phyloP scores from a whole-genome alignment of 306 rosid species.

The Geum urbanum region DNA sequence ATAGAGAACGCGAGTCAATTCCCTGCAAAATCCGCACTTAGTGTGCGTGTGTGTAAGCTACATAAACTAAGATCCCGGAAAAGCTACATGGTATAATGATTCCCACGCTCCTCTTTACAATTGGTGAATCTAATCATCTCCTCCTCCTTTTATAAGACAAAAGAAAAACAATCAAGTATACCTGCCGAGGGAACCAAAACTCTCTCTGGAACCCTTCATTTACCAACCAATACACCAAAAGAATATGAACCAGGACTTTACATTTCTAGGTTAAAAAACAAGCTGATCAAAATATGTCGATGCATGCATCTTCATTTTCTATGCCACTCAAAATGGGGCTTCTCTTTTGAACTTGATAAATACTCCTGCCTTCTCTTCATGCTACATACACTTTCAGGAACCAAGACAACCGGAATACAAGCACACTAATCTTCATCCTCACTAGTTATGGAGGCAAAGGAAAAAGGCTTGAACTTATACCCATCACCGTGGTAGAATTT shows the following conservation, averaged over 20 bases:
- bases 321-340: conserved; percentile 28
- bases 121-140: conserved; percentile 16
- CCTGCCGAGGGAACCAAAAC: conserved; percentile 15
- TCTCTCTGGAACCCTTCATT: conserved; percentile 28
- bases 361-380: conserved; percentile 3
- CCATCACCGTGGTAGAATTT: conserved; percentile 97
- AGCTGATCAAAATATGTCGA: conserved; percentile 29
- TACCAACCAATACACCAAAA: conserved; percentile 30
- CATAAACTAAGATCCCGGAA: conserved; percentile 29
- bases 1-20: not conserved
- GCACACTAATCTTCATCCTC: conserved; percentile 80
- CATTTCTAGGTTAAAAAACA: conserved; percentile 38
- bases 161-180: conserved; percentile 6
- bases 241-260: conserved; percentile 41
- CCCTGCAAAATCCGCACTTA: conserved; percentile 7
- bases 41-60: conserved; percentile 15
- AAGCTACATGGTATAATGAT: conserved; percentile 26
- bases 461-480: conserved; percentile 88
- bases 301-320: conserved; percentile 11
- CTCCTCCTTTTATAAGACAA: not conserved
- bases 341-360: conserved; percentile 13
- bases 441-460: conserved; percentile 55
- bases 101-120: conserved; percentile 68
- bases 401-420: conserved; percentile 11
- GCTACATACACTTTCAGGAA: conserved; percentile 8